A percentile compares a stretch with the other conserved stretches of the same genome.
These are phyloP conservation scores for Pleurotus platypus DNA, from an alignment of 768 basidiomycete species.

Conservation along the genomic window DNA sequence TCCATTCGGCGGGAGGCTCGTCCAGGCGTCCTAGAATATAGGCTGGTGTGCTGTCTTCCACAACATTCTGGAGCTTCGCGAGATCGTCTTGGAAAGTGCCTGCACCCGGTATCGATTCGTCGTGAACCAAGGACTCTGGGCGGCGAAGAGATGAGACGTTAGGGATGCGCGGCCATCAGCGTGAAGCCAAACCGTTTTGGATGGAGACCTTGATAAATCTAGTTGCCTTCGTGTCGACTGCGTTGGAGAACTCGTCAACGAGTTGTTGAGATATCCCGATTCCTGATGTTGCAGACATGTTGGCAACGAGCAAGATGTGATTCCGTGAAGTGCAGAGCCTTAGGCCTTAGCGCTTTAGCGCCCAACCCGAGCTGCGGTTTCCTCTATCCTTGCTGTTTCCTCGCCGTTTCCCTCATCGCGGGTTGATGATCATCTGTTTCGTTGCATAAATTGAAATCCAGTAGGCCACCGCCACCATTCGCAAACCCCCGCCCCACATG, in stretches of 20 bases:
- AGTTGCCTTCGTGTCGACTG: conserved; percentile 42
- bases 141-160: conserved; percentile 11
- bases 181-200: conserved; percentile 52
- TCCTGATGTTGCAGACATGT: conserved; percentile 74
- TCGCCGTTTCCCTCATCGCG: neutral
- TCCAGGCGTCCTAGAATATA: conserved; percentile 73
- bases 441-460: neutral
- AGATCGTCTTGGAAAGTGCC: conserved; percentile 65
- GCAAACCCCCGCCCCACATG: neutral
- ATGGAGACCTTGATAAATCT: conserved; percentile 81
- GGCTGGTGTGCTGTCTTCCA: conserved; percentile 64
- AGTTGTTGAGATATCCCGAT: conserved; percentile 64
- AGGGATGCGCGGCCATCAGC: conserved; percentile 15
- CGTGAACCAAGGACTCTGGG: conserved; percentile 67
- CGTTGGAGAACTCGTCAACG: conserved; percentile 50
- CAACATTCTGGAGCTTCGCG: conserved; percentile 45
- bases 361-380: no score
- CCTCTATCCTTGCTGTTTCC: no score
- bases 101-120: conserved; percentile 41
- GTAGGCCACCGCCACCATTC: neutral
- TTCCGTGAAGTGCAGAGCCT: neutral
- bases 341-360: no score
- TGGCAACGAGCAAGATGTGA: conserved; percentile 11
- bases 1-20: conserved; percentile 60
- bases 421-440: neutral